Evolutionary conservation across 2,329 filamentous ascomycete species (phyloP).

Genomic region (Xylaria sp.): DNA sequence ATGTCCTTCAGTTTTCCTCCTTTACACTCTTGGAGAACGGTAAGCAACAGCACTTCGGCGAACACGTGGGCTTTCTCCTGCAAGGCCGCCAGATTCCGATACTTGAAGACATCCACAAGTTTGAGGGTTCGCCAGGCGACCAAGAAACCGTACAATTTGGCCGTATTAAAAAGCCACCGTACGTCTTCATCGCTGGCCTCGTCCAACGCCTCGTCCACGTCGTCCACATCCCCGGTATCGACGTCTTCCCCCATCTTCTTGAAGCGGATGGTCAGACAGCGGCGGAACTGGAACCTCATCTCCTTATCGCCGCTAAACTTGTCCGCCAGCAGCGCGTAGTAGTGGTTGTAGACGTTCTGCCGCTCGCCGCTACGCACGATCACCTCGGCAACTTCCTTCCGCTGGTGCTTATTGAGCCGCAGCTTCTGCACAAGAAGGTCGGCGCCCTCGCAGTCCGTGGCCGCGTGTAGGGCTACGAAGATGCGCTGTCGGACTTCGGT

Average conservation of each 20-base stretch:
- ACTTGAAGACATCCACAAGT: conserved; percentile 64
- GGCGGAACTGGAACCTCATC: conserved; percentile 86
- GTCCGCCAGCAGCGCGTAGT: conserved; percentile 87
- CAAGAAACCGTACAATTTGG: conserved; percentile 64
- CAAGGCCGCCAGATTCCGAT: conserved; percentile 81
- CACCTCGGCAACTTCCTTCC: conserved; percentile 86
- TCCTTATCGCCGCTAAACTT: conserved; percentile 79
- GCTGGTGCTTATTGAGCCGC: conserved; percentile 84
- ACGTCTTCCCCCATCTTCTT: conserved; percentile 84
- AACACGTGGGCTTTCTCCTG: conserved; percentile 81
- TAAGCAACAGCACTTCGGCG: conserved; percentile 82
- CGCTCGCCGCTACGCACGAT: conserved; percentile 86
- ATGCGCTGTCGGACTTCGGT: conserved; percentile 89
- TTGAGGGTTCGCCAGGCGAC: conserved; percentile 58
- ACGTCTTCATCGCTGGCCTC: conserved; percentile 64
- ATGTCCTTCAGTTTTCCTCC: conserved; percentile 68
- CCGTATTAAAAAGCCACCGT: conserved; percentile 62
- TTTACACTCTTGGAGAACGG: conserved; percentile 74
- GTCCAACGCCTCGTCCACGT: conserved; percentile 67
- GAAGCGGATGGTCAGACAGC: conserved; percentile 87
- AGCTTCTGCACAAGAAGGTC: conserved; percentile 82
- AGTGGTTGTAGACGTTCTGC: conserved; percentile 88
- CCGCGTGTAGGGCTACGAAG: conserved; percentile 89
- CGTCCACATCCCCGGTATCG: conserved; percentile 62
- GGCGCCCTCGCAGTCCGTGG: conserved; percentile 84